These are phyloP conservation scores for Pecoramyces ruminantium DNA, from an alignment of 192 early-diverging fungal genomes.

Conservation along the genomic window DNA sequence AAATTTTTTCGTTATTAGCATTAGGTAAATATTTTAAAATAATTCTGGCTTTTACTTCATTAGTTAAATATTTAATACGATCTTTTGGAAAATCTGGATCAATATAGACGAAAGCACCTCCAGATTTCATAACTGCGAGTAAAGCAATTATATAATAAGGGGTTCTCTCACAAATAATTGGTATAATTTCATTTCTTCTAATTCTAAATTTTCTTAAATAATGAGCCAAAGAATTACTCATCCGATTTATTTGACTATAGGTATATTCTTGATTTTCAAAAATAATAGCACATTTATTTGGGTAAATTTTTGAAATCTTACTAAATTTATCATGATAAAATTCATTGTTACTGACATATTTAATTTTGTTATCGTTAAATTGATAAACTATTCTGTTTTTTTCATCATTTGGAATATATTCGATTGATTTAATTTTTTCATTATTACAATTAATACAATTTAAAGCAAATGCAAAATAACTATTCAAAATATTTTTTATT, in stretches of 20 bases:
- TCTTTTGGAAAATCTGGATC: background rate
- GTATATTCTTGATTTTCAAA: background rate
- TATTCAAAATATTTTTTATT: background rate
- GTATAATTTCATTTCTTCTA: background rate
- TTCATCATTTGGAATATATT: background rate
- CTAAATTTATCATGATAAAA: background rate
- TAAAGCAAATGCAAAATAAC: background rate
- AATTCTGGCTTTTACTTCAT: too few species aligned
- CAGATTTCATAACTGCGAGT: background rate
- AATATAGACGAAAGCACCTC: background rate
- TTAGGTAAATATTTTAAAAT: too few species aligned
- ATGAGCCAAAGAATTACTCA: background rate
- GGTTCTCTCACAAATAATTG: background rate
- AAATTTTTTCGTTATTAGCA: too few species aligned
- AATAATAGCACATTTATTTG: background rate
- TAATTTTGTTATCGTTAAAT: background rate
- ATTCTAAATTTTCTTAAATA: background rate
- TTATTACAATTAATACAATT: background rate
- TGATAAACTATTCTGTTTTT: background rate
- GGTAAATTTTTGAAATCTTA: background rate
- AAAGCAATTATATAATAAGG: background rate
- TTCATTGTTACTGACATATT: background rate
- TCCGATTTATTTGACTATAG: background rate
- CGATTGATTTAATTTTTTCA: background rate
- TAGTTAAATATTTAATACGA: background rate